These are phyloP conservation scores for Penicillium psychrosexuale DNA, from an alignment of 2,329 filamentous ascomycete species.

Conservation along the genomic window DNA sequence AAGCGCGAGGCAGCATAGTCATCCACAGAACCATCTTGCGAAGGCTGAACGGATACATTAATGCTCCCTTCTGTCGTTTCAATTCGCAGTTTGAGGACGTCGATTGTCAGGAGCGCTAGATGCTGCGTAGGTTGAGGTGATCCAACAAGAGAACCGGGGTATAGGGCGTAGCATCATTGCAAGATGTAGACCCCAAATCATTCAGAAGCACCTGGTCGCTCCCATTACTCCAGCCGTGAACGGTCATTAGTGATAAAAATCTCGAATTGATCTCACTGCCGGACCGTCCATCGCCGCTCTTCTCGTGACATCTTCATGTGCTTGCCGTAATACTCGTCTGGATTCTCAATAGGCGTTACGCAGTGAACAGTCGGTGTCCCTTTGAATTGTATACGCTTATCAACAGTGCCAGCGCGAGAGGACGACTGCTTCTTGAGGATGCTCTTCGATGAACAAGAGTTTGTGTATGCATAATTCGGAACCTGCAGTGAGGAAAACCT, in stretches of 20 bases:
- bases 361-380: conserved; percentile 46
- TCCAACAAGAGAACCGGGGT: neutral
- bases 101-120: neutral
- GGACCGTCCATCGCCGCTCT: conserved; percentile 46
- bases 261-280: conserved; percentile 29
- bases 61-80: neutral
- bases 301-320: conserved; percentile 47
- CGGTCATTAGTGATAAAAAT: conserved; percentile 3
- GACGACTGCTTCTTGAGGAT: conserved; percentile 47
- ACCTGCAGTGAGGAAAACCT: conserved; percentile 44
- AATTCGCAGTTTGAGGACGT: neutral
- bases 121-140: neutral
- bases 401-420: conserved; percentile 13
- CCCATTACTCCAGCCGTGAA: neutral
- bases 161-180: neutral
- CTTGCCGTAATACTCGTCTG: conserved; percentile 49
- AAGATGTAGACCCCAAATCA: neutral
- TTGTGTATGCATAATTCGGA: conserved; percentile 43
- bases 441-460: conserved; percentile 46
- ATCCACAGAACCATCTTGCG: neutral
- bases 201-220: neutral
- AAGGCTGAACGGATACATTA: neutral
- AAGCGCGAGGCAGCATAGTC: neutral
- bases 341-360: conserved; percentile 49
- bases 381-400: conserved; percentile 45